phyloP scores from a whole-genome alignment of 768 basidiomycete species.

The Termitomyces sp. region DNA sequence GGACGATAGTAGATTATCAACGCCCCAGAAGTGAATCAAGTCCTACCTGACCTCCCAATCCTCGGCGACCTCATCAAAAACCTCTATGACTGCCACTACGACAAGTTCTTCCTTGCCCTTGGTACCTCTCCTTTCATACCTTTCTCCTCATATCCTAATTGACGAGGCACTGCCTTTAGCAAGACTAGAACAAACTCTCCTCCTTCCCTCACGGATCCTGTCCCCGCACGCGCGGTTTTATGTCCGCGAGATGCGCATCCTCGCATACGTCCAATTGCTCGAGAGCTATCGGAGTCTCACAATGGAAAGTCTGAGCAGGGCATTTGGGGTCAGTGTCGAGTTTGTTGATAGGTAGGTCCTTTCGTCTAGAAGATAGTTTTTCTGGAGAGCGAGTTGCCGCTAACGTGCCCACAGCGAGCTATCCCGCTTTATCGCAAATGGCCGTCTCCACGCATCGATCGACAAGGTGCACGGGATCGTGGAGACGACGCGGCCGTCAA shows the following conservation, averaged over 20 bases:
- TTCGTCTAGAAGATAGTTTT: not conserved
- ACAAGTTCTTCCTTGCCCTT: constrained; percentile 88
- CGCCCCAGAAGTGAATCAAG: constrained; percentile 84
- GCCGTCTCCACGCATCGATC: constrained; percentile 81
- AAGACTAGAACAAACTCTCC: constrained; percentile 80
- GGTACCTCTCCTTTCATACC: constrained; percentile 36
- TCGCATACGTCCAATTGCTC: constrained; percentile 88
- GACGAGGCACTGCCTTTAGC: constrained; percentile 35
- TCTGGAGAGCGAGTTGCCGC: not conserved
- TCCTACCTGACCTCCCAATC: constrained; percentile 75
- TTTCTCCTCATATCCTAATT: too few species aligned
- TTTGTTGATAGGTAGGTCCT: constrained; percentile 78
- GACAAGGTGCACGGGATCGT: constrained; percentile 95
- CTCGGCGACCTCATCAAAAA: constrained; percentile 81
- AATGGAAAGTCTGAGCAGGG: constrained; percentile 73
- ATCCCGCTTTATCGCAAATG: constrained; percentile 85
- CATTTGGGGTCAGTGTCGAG: constrained; percentile 85
- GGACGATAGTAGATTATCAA: constrained; percentile 56
- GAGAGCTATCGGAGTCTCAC: constrained; percentile 89
- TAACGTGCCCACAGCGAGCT: constrained; percentile 55
- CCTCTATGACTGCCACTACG: constrained; percentile 90
- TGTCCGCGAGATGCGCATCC: constrained; percentile 93
- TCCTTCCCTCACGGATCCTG: constrained; percentile 84
- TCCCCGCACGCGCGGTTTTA: constrained; percentile 86
- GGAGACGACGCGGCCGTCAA: constrained; percentile 70